Conservation (phyloP, 1,284 basidiomycete genomes). For the Moesziomyces antarcticus region DNA sequence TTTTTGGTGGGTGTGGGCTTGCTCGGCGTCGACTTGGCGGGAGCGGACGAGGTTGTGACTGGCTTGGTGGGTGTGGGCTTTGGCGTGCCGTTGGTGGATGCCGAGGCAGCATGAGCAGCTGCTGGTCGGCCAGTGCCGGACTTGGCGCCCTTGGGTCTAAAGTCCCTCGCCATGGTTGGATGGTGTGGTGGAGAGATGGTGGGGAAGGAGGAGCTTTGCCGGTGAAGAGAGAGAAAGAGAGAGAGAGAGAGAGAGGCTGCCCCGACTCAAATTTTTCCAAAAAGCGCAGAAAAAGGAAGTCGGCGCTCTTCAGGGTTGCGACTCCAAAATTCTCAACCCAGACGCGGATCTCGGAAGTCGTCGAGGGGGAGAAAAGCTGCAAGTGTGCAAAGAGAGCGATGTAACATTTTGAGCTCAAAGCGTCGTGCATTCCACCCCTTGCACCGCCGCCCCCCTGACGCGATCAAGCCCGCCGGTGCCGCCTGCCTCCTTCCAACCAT, state of each 20-base stretch:
- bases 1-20: slow-evolving; percentile 19
- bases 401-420: neutral
- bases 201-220: neutral
- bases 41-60: slow-evolving; percentile 4
- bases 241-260: neutral
- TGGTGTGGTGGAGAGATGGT: neutral
- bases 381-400: too few species aligned
- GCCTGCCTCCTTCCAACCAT: neutral
- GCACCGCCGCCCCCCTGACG: neutral
- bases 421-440: neutral
- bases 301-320: neutral
- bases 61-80: slow-evolving; percentile 1
- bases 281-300: slow-evolving; percentile 1
- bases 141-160: slow-evolving; percentile 50
- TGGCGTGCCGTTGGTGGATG: neutral
- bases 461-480: neutral
- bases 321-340: neutral
- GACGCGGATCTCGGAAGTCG: slow-evolving; percentile 7
- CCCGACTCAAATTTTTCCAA: slow-evolving; percentile 17
- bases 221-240: neutral
- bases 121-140: neutral
- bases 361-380: too few species aligned
- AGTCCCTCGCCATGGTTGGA: slow-evolving; percentile 51
- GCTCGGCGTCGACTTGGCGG: slow-evolving; percentile 21
- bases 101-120: too few species aligned